A percentile compares a stretch with the other conserved stretches of the same genome.
Evolutionary conservation across 2,329 filamentous ascomycete genomes (phyloP).

Genomic region (Kalaharituber pfeilii): DNA sequence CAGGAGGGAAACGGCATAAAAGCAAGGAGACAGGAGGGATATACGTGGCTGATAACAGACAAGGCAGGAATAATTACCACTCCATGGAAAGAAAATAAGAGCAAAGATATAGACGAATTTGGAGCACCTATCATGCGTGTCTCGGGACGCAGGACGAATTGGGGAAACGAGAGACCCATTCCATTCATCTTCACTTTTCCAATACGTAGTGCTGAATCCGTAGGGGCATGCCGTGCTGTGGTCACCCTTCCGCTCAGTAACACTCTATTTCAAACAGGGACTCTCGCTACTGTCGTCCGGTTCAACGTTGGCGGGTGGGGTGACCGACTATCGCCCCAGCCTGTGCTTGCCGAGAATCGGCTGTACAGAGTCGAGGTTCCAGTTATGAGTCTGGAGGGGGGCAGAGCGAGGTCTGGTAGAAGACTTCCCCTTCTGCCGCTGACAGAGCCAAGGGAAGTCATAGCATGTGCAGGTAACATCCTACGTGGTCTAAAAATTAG

Average conservation of each 20-base stretch:
- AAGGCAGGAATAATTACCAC: too few relatives aligned
- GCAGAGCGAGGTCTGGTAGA: not conserved
- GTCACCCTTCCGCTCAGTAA: slow-evolving; percentile 39
- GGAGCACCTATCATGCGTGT: too few relatives aligned
- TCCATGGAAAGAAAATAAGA: too few relatives aligned
- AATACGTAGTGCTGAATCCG: slow-evolving; percentile 1
- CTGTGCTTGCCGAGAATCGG: too few relatives aligned
- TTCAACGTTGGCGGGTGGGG: too few relatives aligned
- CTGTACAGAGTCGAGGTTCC: slow-evolving; percentile 8
- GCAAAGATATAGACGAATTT: too few relatives aligned
- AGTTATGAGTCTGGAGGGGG: not conserved
- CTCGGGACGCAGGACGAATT: not conserved
- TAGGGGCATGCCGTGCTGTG: too few relatives aligned
- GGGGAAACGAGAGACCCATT: not conserved
- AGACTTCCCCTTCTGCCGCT: slow-evolving; percentile 41
- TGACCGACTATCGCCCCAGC: too few relatives aligned
- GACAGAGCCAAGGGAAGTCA: slow-evolving; percentile 44
- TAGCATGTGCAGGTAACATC: slow-evolving; percentile 60
- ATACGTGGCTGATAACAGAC: slow-evolving; percentile 17
- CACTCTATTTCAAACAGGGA: slow-evolving; percentile 58
- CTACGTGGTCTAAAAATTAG: slow-evolving; percentile 41
- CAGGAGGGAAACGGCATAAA: too few relatives aligned
- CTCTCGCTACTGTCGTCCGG: slow-evolving; percentile 37
- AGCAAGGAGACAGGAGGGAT: too few relatives aligned
- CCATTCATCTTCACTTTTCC: not conserved